phyloP scores from a whole-genome alignment of 1,284 basidiomycete species.

The Hypsizygus ulmarius region DNA sequence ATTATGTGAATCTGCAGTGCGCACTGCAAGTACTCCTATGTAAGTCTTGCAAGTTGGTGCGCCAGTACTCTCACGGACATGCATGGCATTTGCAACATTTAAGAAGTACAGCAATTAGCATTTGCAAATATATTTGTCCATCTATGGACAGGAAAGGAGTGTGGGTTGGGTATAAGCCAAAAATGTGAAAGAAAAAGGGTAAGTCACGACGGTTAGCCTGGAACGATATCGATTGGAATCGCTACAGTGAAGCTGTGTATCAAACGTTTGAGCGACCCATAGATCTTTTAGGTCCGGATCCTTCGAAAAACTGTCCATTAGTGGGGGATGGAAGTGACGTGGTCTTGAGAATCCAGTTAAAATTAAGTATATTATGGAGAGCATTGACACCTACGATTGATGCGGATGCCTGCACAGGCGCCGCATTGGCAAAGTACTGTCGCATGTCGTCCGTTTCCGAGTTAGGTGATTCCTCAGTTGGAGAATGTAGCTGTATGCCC shows the following conservation, averaged over 20 bases:
- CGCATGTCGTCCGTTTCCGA: slow-evolving; percentile 12
- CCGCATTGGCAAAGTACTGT: slow-evolving; percentile 22
- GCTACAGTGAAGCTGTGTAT: background rate
- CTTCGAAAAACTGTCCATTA: slow-evolving; percentile 16
- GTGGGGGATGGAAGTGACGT: slow-evolving; percentile 21
- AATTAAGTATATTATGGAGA: slow-evolving; percentile 12
- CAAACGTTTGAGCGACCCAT: slow-evolving; percentile 14
- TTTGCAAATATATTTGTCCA: too few species aligned
- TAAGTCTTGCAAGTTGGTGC: too few species aligned
- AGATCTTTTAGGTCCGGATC: slow-evolving; percentile 15
- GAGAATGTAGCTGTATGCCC: slow-evolving; percentile 7
- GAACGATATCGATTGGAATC: background rate
- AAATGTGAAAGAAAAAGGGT: background rate
- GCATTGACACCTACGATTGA: slow-evolving; percentile 18
- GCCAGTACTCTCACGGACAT: too few species aligned
- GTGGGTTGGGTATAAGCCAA: too few species aligned
- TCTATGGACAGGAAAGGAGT: too few species aligned
- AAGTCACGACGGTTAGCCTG: background rate
- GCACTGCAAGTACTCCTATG: too few species aligned
- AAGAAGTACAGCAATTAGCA: too few species aligned
- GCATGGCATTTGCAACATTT: too few species aligned
- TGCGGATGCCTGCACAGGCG: slow-evolving; percentile 16
- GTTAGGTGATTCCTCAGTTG: background rate
- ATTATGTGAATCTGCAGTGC: too few species aligned
- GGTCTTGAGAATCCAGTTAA: background rate